Conservation (phyloP, 768 basidiomycete species). For the Lactarius akahatsu region DNA sequence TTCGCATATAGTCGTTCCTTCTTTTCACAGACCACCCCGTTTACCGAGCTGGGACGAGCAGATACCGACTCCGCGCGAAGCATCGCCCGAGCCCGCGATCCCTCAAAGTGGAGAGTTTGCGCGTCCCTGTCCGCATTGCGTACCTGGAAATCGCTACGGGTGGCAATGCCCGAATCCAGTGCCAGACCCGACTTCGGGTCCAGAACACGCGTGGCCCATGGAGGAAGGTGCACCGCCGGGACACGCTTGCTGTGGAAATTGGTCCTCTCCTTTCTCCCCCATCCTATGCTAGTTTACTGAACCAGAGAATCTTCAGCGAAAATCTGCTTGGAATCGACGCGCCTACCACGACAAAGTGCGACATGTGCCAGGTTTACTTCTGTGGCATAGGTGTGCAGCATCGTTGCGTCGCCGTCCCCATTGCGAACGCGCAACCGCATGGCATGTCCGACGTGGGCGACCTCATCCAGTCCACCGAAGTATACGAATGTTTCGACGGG, state of each 20-base stretch:
- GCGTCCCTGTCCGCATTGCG: conserved; percentile 80
- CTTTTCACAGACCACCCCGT: not conserved
- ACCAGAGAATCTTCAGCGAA: conserved; percentile 48
- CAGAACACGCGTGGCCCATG: conserved; percentile 71
- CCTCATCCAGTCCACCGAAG: conserved; percentile 68
- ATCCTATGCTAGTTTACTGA: not conserved
- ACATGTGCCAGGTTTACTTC: conserved; percentile 78
- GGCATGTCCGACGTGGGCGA: conserved; percentile 67
- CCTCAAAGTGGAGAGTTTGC: conserved; percentile 63
- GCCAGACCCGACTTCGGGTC: conserved; percentile 63
- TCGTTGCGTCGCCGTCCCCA: conserved; percentile 62
- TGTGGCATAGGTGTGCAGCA: conserved; percentile 78
- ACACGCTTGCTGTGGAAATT: conserved; percentile 79
- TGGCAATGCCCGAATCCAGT: conserved; percentile 85
- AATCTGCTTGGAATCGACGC: conserved; percentile 69
- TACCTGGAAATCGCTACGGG: conserved; percentile 64
- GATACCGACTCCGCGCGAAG: conserved; percentile 75
- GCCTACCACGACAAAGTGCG: conserved; percentile 78
- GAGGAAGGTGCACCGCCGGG: conserved; percentile 80
- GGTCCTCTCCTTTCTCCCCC: conserved; percentile 44
- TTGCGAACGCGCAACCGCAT: conserved; percentile 65
- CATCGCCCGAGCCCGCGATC: conserved; percentile 73
- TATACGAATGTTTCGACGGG: conserved; percentile 78
- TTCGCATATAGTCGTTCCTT: conserved; percentile 38
- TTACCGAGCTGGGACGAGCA: conserved; percentile 33